These are phyloP conservation scores for Pleurotus cornucopiae DNA, from an alignment of 768 basidiomycete genomes.

Conservation along the genomic window DNA sequence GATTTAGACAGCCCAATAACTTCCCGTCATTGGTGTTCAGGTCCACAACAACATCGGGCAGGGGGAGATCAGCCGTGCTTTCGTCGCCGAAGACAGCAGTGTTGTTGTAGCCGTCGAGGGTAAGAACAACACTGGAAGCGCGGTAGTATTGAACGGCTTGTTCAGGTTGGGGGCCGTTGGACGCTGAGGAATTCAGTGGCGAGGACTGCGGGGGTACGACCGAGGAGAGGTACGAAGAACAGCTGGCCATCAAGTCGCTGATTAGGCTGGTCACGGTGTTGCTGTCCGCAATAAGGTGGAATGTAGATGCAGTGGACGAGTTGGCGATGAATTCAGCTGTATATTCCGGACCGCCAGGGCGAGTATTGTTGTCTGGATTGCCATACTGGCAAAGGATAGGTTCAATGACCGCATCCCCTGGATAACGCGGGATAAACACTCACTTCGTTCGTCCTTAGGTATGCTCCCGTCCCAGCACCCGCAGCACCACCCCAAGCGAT, in stretches of 20 bases:
- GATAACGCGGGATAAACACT: neutral
- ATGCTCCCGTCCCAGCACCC: slow-evolving; percentile 19
- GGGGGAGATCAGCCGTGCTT: slow-evolving; percentile 30
- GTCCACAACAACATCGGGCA: slow-evolving; percentile 26
- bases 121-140: slow-evolving; percentile 48
- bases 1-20: slow-evolving; percentile 48
- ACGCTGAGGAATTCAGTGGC: slow-evolving; percentile 21
- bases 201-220: slow-evolving; percentile 23
- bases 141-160: slow-evolving; percentile 59
- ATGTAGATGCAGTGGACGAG: slow-evolving; percentile 27
- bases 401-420: neutral
- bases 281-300: slow-evolving; percentile 43
- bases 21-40: slow-evolving; percentile 32
- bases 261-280: slow-evolving; percentile 37
- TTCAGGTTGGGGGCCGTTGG: slow-evolving; percentile 31
- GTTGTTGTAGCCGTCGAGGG: slow-evolving; percentile 59
- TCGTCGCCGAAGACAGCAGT: slow-evolving; percentile 38
- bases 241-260: slow-evolving; percentile 32
- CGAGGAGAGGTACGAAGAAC: slow-evolving; percentile 28
- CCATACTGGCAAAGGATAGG: slow-evolving; percentile 37
- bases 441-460: slow-evolving; percentile 36
- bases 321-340: slow-evolving; percentile 37
- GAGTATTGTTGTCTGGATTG: slow-evolving; percentile 33
- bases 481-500: slow-evolving; percentile 40
- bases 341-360: slow-evolving; percentile 40